Percentiles rank a stretch among this genome's conserved stretches.
phyloP scores from a whole-genome alignment of 768 basidiomycete species.

The Hortiboletus campestris region DNA sequence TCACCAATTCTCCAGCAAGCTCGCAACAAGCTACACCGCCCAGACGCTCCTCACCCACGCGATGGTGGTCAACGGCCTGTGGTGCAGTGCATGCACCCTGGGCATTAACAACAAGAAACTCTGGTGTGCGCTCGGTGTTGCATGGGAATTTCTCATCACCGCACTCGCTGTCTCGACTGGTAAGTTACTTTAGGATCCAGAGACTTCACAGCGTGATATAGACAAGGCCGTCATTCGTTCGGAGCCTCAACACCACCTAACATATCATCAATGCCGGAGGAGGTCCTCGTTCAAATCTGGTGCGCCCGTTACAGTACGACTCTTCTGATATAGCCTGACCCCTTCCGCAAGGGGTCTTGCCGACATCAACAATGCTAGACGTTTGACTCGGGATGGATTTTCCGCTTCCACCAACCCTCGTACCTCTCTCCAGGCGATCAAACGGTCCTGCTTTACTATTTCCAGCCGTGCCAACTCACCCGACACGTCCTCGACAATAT shows the following conservation, averaged over 20 bases:
- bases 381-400: slow-evolving; percentile 86
- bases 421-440: slow-evolving; percentile 79
- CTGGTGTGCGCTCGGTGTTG: slow-evolving; percentile 47
- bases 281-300: slow-evolving; percentile 87
- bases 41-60: slow-evolving; percentile 37
- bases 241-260: too few relatives aligned
- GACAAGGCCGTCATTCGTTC: too few relatives aligned
- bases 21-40: slow-evolving; percentile 14
- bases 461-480: slow-evolving; percentile 37
- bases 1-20: slow-evolving; percentile 11
- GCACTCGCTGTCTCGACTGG: slow-evolving; percentile 37
- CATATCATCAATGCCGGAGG: slow-evolving; percentile 51
- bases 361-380: slow-evolving; percentile 85
- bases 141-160: slow-evolving; percentile 45
- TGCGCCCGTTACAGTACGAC: slow-evolving; percentile 37
- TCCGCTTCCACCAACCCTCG: slow-evolving; percentile 64
- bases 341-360: slow-evolving; percentile 74
- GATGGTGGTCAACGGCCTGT: slow-evolving; percentile 43
- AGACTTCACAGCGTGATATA: too few relatives aligned
- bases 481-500: slow-evolving; percentile 4
- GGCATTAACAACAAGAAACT: slow-evolving; percentile 48
- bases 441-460: slow-evolving; percentile 36
- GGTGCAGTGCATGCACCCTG: slow-evolving; percentile 49
- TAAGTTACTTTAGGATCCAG: slow-evolving; percentile 10
- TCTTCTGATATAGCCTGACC: background rate